phyloP scores from a whole-genome alignment of 1,139 yeast genomes.

The Scheffersomyces parashehatae region DNA sequence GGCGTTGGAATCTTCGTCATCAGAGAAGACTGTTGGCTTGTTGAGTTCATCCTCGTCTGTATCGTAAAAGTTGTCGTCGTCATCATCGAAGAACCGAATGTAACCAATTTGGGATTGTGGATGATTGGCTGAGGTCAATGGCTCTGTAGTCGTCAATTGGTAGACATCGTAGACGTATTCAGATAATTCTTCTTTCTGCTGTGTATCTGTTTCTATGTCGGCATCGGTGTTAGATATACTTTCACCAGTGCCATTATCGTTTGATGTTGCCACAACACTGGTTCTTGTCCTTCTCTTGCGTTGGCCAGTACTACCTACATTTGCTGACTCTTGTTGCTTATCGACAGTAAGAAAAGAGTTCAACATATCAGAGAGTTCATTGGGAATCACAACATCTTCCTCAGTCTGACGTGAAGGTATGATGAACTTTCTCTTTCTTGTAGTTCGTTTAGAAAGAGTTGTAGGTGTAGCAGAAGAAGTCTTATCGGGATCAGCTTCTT shows the following conservation, averaged over 20 bases:
- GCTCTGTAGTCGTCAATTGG: slow-evolving; percentile 32
- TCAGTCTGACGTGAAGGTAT: slow-evolving; percentile 35
- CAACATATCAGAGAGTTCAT: slow-evolving; percentile 70
- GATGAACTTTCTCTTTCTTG: slow-evolving; percentile 28
- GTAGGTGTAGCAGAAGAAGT: slow-evolving; percentile 6
- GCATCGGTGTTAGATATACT: slow-evolving; percentile 2
- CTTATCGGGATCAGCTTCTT: slow-evolving; percentile 6
- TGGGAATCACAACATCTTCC: slow-evolving; percentile 50
- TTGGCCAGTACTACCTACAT: slow-evolving; percentile 2
- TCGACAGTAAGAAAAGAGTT: slow-evolving; percentile 47
- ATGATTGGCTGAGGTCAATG: slow-evolving; percentile 47
- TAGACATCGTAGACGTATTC: slow-evolving; percentile 93
- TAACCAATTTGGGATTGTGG: slow-evolving; percentile 62
- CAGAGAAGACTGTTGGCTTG: slow-evolving; percentile 31
- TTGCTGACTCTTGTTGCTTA: slow-evolving; percentile 3
- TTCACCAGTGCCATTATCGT: not conserved
- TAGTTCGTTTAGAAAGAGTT: not conserved
- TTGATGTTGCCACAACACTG: slow-evolving; percentile 9
- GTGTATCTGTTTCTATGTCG: slow-evolving; percentile 5
- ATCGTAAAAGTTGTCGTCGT: slow-evolving; percentile 47
- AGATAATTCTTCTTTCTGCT: slow-evolving; percentile 30
- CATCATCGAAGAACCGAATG: slow-evolving; percentile 67
- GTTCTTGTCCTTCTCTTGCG: slow-evolving; percentile 8
- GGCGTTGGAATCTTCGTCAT: slow-evolving; percentile 56
- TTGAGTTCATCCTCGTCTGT: slow-evolving; percentile 52